Evolutionary conservation across 2,329 filamentous ascomycete genomes (phyloP).

Genomic region (Drechslera avenae): DNA sequence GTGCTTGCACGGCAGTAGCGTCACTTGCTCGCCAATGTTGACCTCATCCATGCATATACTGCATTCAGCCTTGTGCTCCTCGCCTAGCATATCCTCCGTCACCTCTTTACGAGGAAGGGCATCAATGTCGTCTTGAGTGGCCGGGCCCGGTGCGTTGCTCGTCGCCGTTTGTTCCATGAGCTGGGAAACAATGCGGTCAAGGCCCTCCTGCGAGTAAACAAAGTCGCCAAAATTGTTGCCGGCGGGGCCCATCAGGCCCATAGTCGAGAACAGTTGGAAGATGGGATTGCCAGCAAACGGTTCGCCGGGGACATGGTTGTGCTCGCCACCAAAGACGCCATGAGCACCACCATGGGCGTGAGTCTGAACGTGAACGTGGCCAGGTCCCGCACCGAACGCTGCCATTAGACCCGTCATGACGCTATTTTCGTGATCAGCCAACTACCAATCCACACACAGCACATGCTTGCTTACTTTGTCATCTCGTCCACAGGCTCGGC

Average conservation of each 20-base stretch:
- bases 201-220: constrained; percentile 86
- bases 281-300: constrained; percentile 44
- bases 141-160: constrained; percentile 81
- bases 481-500: constrained; percentile 55
- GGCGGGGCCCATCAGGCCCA: constrained; percentile 34
- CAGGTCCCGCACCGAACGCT: constrained; percentile 39
- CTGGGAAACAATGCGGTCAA: constrained; percentile 85
- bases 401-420: constrained; percentile 43
- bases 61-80: constrained; percentile 76
- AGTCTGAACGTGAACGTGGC: constrained; percentile 17
- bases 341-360: constrained; percentile 12
- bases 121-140: constrained; percentile 74
- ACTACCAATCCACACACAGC: not conserved
- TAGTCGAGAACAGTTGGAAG: constrained; percentile 51
- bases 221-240: constrained; percentile 69
- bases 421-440: constrained; percentile 29
- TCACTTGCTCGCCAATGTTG: constrained; percentile 72
- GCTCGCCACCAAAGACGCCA: constrained; percentile 13
- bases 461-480: constrained; percentile 50
- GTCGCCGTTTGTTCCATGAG: constrained; percentile 83
- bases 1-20: constrained; percentile 83
- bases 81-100: constrained; percentile 70
- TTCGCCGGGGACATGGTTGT: constrained; percentile 11
- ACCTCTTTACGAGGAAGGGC: constrained; percentile 73
- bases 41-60: constrained; percentile 94